These are phyloP conservation scores for Paramecium tetraurelia DNA, from an alignment of 73 alveolate genomes.

Conservation along the genomic window DNA sequence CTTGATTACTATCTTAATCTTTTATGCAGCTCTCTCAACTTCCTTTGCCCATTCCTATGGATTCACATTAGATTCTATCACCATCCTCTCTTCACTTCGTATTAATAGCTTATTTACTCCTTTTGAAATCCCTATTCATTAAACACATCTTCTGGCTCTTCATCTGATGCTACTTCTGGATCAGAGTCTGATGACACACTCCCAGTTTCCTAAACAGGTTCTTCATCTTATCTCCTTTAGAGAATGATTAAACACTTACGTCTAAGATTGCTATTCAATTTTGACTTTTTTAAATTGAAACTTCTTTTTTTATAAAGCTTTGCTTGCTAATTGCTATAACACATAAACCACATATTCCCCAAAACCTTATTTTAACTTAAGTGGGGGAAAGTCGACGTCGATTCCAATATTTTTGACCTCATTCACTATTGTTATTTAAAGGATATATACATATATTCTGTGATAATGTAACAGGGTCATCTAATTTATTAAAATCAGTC, in stretches of 20 bases:
- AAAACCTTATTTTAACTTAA: conserved; percentile 48
- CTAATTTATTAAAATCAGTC: conserved; percentile 48
- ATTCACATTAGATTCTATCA: conserved; percentile 44
- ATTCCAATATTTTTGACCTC: conserved; percentile 60
- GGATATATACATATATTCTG: conserved; percentile 20
- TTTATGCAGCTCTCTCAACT: conserved; percentile 60
- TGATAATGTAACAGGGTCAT: conserved; percentile 56
- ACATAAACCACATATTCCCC: conserved; percentile 55
- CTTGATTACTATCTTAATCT: conserved; percentile 23
- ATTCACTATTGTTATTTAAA: background rate
- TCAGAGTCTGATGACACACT: conserved; percentile 46
- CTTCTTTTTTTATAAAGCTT: conserved; percentile 42
- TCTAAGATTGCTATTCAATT: conserved; percentile 44
- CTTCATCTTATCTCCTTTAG: background rate
- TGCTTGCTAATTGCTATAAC: conserved; percentile 39
- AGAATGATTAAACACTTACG: background rate
- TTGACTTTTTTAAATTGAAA: conserved; percentile 25
- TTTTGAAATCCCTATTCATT: conserved; percentile 10
- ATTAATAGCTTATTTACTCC: background rate
- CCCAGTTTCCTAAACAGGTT: conserved; percentile 49
- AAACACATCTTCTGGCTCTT: conserved; percentile 51
- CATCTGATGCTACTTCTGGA: conserved; percentile 62
- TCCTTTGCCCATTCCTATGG: conserved; percentile 58
- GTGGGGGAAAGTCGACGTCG: conserved; percentile 51
- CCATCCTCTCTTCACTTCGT: conserved; percentile 47